These are phyloP conservation scores for Ambrosia hybrid DNA, from an alignment of 140 eudicot species.

Conservation along the genomic window DNA sequence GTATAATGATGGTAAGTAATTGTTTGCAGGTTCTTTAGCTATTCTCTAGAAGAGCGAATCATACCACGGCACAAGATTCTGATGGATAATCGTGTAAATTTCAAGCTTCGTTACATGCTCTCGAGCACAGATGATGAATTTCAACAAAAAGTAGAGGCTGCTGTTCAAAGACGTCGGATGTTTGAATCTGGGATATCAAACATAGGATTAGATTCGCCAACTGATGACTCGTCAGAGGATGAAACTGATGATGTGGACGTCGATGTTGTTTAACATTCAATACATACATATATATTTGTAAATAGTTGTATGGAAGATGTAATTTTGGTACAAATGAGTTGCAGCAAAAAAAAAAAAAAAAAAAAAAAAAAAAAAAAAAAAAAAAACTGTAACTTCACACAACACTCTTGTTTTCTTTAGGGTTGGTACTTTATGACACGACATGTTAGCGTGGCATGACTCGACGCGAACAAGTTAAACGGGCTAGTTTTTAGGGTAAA, in stretches of 20 bases:
- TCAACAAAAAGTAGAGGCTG: slow-evolving; percentile 53
- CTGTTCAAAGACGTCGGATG: slow-evolving; percentile 62
- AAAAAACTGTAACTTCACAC: no score
- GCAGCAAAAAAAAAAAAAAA: no score
- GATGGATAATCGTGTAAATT: slow-evolving; percentile 78
- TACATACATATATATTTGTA: neutral
- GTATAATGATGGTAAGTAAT: neutral
- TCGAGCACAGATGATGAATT: slow-evolving; percentile 64
- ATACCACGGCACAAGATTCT: slow-evolving; percentile 85
- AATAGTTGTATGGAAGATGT: slow-evolving; percentile 9
- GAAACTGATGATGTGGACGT: slow-evolving; percentile 18
- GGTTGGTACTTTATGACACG: no score
- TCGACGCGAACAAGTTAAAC: no score
- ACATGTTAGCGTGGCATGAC: no score
- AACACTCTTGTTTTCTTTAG: no score
- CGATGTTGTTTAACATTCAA: slow-evolving; percentile 4
- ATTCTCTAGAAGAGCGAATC: slow-evolving; percentile 84
- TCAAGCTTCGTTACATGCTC: slow-evolving; percentile 90
- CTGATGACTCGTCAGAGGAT: slow-evolving; percentile 18
- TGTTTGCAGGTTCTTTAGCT: slow-evolving; percentile 76
- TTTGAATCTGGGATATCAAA: slow-evolving; percentile 61
- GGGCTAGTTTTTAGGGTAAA: no score
- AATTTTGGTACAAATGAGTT: no score
- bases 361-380: no score
- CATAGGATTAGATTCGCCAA: slow-evolving; percentile 24